These are phyloP conservation scores for Canavalia gladiata DNA, from an alignment of 306 rosid genomes.

Conservation along the genomic window DNA sequence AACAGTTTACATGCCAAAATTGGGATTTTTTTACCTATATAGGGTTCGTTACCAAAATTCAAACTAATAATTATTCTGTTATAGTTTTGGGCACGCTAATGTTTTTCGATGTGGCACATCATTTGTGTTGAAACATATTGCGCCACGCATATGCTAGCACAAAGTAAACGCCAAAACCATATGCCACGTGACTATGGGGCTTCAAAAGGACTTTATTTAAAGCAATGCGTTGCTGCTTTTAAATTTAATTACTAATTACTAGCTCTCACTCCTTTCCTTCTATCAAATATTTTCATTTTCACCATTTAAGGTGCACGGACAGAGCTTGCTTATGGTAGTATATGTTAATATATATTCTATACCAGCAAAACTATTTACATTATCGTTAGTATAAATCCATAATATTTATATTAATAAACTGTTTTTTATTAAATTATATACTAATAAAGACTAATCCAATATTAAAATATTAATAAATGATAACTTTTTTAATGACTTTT, in stretches of 20 bases:
- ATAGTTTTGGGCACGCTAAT: constrained; percentile 15
- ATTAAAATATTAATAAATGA: no score
- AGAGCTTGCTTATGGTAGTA: no score
- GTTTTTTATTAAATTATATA: no score
- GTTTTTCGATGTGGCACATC: constrained; percentile 9
- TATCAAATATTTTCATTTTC: background rate
- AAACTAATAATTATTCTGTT: background rate
- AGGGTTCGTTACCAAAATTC: background rate
- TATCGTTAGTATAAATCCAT: no score
- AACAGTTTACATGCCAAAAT: no score
- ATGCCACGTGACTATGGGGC: constrained; percentile 34
- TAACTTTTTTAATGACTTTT: no score
- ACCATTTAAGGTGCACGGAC: background rate
- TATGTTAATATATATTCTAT: no score
- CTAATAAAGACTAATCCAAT: no score
- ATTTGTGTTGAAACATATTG: constrained; percentile 26
- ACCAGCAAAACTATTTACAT: no score
- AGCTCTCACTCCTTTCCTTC: background rate
- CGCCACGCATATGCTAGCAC: constrained; percentile 7
- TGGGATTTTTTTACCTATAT: background rate
- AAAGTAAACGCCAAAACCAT: constrained; percentile 32
- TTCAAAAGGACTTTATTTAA: constrained; percentile 42
- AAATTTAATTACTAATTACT: no score
- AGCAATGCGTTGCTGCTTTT: background rate
- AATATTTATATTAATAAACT: no score